Percentiles rank a stretch among this genome's conserved stretches.
Conservation (phyloP, 768 basidiomycete genomes). For the Neoboletus subvelutipes region DNA sequence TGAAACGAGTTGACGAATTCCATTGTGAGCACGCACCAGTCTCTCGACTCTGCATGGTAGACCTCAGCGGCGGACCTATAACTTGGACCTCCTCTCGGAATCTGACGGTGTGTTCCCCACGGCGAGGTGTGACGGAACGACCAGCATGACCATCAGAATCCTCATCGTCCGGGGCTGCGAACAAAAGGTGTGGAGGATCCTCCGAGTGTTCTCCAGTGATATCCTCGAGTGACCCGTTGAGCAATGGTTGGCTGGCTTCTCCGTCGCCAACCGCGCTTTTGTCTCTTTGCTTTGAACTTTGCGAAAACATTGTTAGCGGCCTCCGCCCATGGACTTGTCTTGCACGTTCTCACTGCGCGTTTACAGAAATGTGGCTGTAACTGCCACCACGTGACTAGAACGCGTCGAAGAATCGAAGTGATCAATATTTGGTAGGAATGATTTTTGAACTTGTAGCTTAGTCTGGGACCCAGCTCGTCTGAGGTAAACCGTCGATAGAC, state of each 20-base stretch:
- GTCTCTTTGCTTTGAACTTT: slow-evolving; percentile 31
- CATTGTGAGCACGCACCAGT: slow-evolving; percentile 57
- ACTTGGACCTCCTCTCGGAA: slow-evolving; percentile 71
- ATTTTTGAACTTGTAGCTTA: too few species aligned
- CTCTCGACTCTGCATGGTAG: slow-evolving; percentile 76
- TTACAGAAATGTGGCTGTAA: slow-evolving; percentile 7
- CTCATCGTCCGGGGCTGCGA: slow-evolving; percentile 55
- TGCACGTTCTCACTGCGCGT: slow-evolving; percentile 3
- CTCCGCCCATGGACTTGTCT: slow-evolving; percentile 20
- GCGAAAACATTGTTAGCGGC: slow-evolving; percentile 29
- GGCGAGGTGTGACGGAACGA: slow-evolving; percentile 35
- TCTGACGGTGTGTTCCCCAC: slow-evolving; percentile 50
- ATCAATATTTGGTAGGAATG: too few species aligned
- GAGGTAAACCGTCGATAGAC: too few species aligned
- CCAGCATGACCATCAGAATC: slow-evolving; percentile 43
- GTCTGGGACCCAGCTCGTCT: too few species aligned
- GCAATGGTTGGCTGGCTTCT: slow-evolving; percentile 60
- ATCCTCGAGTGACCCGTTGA: slow-evolving; percentile 45
- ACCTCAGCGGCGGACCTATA: slow-evolving; percentile 66
- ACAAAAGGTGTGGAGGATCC: slow-evolving; percentile 40
- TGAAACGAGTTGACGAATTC: slow-evolving; percentile 8
- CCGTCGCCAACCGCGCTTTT: slow-evolving; percentile 21
- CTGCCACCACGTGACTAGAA: slow-evolving; percentile 23
- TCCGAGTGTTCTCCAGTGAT: slow-evolving; percentile 29
- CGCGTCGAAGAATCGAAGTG: too few species aligned